A percentile compares a stretch with the other conserved stretches of the same genome.
Conservation (phyloP, 139 green algal genomes). For the Chlamydomonas eustigma region DNA sequence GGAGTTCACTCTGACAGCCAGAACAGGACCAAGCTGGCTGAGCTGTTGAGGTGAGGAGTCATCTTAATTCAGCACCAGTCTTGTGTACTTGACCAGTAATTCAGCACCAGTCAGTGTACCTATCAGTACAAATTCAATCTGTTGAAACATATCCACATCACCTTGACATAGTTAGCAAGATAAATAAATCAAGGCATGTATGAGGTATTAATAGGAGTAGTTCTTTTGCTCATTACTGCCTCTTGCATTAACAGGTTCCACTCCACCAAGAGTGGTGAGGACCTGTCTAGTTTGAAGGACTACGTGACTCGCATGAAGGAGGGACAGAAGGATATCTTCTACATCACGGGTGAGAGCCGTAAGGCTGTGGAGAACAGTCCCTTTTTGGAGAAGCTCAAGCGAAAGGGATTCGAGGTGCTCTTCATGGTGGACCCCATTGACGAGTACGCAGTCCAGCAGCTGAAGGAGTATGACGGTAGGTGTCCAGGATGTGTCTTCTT, state of each 20-base stretch:
- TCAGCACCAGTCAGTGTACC: too few species aligned
- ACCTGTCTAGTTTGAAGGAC: conserved; percentile 97
- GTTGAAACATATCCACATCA: too few species aligned
- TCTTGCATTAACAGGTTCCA: conserved; percentile 49
- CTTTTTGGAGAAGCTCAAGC: conserved; percentile 98
- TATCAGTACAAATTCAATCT: too few species aligned
- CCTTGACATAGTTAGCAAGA: too few species aligned
- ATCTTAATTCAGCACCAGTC: too few species aligned
- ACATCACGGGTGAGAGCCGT: conserved; percentile 95
- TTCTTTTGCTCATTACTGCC: too few species aligned
- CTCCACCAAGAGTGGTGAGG: conserved; percentile 97
- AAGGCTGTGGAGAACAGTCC: conserved; percentile 98
- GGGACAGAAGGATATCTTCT: conserved; percentile 97
- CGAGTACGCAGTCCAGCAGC: conserved; percentile 99
- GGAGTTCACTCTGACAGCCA: conserved; percentile 92
- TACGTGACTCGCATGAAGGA: conserved; percentile 99
- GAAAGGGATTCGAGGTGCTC: conserved; percentile 95
- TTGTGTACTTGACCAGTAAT: too few species aligned
- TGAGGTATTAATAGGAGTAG: too few species aligned
- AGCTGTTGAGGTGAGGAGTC: conserved; percentile 75
- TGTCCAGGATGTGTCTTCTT: background rate
- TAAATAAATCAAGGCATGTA: too few species aligned
- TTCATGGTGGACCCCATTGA: conserved; percentile 99
- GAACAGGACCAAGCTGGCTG: conserved; percentile 96
- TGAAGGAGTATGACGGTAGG: conserved; percentile 80